Evolutionary conservation across 805 yeast species (phyloP).

Genomic region (Suhomyces sp.): DNA sequence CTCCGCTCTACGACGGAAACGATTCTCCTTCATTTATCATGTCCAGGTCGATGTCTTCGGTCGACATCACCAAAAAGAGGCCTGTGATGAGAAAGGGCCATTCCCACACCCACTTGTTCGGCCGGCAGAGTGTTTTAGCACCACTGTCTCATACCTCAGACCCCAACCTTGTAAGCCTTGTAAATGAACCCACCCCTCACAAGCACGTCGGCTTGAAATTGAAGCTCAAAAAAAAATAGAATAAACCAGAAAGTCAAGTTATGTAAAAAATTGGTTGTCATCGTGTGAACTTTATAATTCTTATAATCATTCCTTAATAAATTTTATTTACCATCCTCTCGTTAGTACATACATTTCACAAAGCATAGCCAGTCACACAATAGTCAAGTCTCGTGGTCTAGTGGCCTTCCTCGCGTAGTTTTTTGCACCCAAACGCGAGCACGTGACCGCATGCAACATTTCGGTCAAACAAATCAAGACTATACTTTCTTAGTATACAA

Average conservation of each 20-base stretch:
- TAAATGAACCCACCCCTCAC: background rate
- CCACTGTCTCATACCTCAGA: background rate
- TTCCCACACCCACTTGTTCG: background rate
- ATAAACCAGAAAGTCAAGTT: background rate
- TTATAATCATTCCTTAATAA: too few relatives aligned
- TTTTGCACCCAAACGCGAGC: background rate
- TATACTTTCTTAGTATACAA: background rate
- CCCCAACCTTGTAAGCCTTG: background rate
- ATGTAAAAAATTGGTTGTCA: too few relatives aligned
- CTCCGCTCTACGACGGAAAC: conserved; percentile 17
- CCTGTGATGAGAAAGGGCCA: background rate
- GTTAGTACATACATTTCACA: too few relatives aligned
- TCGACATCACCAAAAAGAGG: background rate
- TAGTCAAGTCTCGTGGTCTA: too few relatives aligned
- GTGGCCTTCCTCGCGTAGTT: too few relatives aligned
- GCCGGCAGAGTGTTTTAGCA: background rate
- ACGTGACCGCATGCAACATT: background rate
- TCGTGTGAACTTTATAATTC: too few relatives aligned
- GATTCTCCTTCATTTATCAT: background rate
- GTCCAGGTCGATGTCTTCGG: background rate
- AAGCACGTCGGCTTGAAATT: background rate
- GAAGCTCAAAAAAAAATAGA: background rate
- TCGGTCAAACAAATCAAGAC: background rate
- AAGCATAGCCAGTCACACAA: too few relatives aligned
- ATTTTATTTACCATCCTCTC: too few relatives aligned